Evolutionary conservation across 371 early-diverging fungal species (phyloP), one percentile per base, ranked within the genome.

Genomic region (Fennellomyces sp.): DNA sequence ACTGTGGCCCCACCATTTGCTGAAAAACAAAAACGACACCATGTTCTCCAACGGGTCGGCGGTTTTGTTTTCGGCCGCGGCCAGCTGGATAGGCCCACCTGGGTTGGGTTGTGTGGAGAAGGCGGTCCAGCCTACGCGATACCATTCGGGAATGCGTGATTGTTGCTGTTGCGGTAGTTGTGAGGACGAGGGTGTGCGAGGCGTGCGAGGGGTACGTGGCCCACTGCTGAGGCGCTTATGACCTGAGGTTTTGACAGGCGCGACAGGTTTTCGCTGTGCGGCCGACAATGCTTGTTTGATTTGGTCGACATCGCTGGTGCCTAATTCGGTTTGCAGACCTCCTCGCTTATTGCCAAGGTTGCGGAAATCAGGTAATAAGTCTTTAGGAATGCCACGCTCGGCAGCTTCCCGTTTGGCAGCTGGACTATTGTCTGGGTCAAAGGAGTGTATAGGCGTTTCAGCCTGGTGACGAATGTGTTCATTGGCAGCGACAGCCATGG

Each of bases 121-220:
- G 1, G 78, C 63, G 15, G 70, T 76, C 76, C 78, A 76, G 5
- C 76, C 78, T 2, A 69, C 61, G 1, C 68, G 65, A 54, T 73
- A 80, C 69, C 70, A 76, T 13, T 68, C 68, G 6, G 80, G 80
- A 17, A 76, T 70, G 17, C 66, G 60, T 15, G 62, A 56, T 7
- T 39, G 51, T 21, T 21, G 52, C 17, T 36, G 57, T 41, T 30
- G 60, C 52, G 26, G 51, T 38, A 41, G 50, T 19, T 42, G 35
- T 28, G 11, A 28, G 30, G 49, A 27, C 5, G 28, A 36, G 19
- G 67, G 62, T 5, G 58, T 45, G 19, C 69, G 68, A 6, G 74
- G 73, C 15, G 72, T 67, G 8, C 27, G 55, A 4, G 53, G 53
- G 11, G 62, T 38, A 5, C 50, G 38, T 52, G 64, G 55, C 7